Evolutionary conservation across 140 eudicot genomes (phyloP).

Genomic region (Ambrosia hybrid): DNA sequence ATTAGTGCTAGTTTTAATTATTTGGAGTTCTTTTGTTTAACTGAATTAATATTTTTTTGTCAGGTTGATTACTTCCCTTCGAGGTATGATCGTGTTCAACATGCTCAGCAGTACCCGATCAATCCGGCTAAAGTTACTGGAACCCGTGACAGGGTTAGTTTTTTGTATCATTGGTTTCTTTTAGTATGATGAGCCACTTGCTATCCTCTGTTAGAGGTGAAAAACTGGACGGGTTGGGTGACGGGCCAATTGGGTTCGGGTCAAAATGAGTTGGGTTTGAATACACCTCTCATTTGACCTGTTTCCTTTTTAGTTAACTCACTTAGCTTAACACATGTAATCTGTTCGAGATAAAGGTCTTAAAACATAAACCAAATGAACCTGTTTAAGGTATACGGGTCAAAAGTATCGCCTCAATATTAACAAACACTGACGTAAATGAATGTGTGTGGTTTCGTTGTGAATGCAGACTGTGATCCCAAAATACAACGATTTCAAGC

Average conservation of each 20-base stretch:
- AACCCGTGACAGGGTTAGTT: conserved; percentile 62
- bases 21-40: background rate
- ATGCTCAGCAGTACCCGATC: conserved; percentile 71
- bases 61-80: conserved; percentile 96
- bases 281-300: too few relatives aligned
- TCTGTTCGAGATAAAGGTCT: too few relatives aligned
- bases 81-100: conserved; percentile 71
- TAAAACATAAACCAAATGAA: too few relatives aligned
- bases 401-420: too few relatives aligned
- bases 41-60: background rate
- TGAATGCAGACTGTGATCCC: conserved; percentile 49
- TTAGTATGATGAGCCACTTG: background rate
- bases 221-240: too few relatives aligned
- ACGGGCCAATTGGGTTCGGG: too few relatives aligned
- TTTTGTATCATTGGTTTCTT: background rate
- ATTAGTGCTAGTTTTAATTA: background rate
- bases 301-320: too few relatives aligned
- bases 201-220: background rate
- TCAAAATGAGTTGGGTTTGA: too few relatives aligned
- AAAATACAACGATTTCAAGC: conserved; percentile 66
- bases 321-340: too few relatives aligned
- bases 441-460: background rate
- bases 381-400: too few relatives aligned
- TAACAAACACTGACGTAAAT: background rate
- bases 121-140: conserved; percentile 58